Percentiles rank a stretch among this genome's conserved stretches.
phyloP scores from a whole-genome alignment of 495 filamentous ascomycete species.

The Aspergillus carlsbadensis region DNA sequence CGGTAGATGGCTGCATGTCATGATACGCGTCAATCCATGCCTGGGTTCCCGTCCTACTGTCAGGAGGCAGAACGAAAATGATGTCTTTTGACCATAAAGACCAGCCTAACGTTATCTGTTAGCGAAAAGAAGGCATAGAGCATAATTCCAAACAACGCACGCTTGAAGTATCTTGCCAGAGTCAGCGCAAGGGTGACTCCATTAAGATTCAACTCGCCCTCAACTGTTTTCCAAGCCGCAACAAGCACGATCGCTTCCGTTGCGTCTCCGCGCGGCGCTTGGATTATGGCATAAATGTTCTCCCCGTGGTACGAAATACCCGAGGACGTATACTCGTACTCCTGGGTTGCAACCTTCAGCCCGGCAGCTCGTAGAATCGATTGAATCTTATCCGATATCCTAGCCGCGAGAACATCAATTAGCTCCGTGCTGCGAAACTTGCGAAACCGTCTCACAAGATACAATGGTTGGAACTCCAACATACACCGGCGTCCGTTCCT shows the following conservation, averaged over 20 bases:
- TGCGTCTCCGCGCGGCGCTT: constrained; percentile 93
- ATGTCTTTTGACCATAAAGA: constrained; percentile 99
- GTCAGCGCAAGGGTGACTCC: constrained; percentile 84
- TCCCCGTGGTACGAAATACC: constrained; percentile 75
- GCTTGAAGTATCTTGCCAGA: constrained; percentile 89
- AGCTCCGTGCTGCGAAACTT: neutral
- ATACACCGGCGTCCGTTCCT: constrained; percentile 46
- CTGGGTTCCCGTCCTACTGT: constrained; percentile 87
- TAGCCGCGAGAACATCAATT: constrained; percentile 20
- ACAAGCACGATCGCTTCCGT: constrained; percentile 95
- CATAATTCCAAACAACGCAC: constrained; percentile 41
- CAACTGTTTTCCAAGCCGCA: constrained; percentile 82
- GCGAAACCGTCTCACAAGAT: neutral
- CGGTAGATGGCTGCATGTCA: constrained; percentile 68
- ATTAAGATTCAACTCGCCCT: constrained; percentile 76
- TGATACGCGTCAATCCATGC: constrained; percentile 99
- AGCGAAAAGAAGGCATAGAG: neutral
- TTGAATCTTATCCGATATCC: constrained; percentile 67
- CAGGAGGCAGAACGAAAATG: constrained; percentile 83
- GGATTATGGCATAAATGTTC: constrained; percentile 94
- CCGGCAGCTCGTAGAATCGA: constrained; percentile 74
- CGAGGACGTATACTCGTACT: constrained; percentile 73
- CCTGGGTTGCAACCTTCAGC: constrained; percentile 81
- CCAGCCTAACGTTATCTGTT: constrained; percentile 59
- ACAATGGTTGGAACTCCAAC: constrained; percentile 16